These are phyloP conservation scores for Globisporangium takayamanum DNA, from an alignment of 352 stramenopile species.

Conservation along the genomic window DNA sequence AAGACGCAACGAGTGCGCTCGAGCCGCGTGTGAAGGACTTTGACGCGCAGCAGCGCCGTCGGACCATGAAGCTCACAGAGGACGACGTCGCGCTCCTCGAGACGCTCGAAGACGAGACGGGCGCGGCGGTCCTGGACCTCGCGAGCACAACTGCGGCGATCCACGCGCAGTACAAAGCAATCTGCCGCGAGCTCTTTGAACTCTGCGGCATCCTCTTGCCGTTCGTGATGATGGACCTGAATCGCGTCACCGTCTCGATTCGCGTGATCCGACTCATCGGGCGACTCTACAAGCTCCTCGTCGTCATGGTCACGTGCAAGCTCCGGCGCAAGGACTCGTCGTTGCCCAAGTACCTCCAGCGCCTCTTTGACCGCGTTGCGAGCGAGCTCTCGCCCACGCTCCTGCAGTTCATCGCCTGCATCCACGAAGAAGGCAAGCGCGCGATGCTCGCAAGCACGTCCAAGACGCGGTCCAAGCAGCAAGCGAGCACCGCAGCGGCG, in stretches of 20 bases:
- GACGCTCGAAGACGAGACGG: conserved; percentile 31
- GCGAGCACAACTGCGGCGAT: conserved; percentile 10
- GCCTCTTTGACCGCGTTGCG: conserved; percentile 42
- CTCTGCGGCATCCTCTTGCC: conserved; percentile 29
- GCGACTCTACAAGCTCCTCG: conserved; percentile 49
- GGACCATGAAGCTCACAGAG: conserved; percentile 32
- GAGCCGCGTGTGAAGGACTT: conserved; percentile 29
- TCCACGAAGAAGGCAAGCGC: conserved; percentile 37
- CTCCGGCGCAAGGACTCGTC: conserved; percentile 34
- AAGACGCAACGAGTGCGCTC: conserved; percentile 23
- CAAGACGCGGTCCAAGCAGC: conserved; percentile 8
- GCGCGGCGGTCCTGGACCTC: conserved; percentile 21
- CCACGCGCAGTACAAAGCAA: conserved; percentile 21
- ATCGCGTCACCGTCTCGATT: conserved; percentile 23
- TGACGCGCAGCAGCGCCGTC: conserved; percentile 27
- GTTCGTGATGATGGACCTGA: conserved; percentile 45
- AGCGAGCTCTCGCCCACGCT: conserved; percentile 31
- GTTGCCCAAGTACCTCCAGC: conserved; percentile 33
- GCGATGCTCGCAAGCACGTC: conserved; percentile 5
- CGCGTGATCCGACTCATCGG: conserved; percentile 38
- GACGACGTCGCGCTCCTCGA: conserved; percentile 30
- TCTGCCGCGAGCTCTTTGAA: conserved; percentile 30
- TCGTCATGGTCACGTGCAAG: conserved; percentile 30
- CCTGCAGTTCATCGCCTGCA: conserved; percentile 45
- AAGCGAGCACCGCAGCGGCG: conserved; percentile 5